phyloP scores from a whole-genome alignment of 371 early-diverging fungal species.

The Mucor racemosus region DNA sequence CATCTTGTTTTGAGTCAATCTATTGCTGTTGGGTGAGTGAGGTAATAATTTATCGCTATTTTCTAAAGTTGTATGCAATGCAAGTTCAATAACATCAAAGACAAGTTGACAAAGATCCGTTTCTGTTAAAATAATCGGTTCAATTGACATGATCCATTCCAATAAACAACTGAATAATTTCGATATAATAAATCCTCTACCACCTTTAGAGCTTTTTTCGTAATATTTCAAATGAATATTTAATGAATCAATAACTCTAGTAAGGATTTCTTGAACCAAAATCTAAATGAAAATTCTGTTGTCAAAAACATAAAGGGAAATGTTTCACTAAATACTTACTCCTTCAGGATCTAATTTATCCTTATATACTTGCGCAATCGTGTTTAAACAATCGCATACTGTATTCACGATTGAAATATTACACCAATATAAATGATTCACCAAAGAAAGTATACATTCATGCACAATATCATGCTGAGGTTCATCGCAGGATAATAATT shows the following conservation, averaged over 20 bases:
- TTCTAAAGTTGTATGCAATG: slow-evolving; percentile 44
- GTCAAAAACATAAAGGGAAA: not conserved
- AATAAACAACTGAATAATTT: slow-evolving; percentile 72
- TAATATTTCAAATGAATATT: slow-evolving; percentile 70
- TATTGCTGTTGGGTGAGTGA: slow-evolving; percentile 10
- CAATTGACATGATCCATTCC: slow-evolving; percentile 80
- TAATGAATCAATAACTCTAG: slow-evolving; percentile 70
- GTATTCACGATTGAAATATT: slow-evolving; percentile 66
- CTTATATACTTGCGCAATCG: slow-evolving; percentile 66
- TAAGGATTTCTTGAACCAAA: slow-evolving; percentile 67
- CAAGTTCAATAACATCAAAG: slow-evolving; percentile 76
- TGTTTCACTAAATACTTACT: slow-evolving; percentile 38
- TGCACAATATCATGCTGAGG: slow-evolving; percentile 53
- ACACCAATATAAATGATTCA: slow-evolving; percentile 73
- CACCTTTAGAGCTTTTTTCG: slow-evolving; percentile 43
- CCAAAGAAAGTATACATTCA: slow-evolving; percentile 64
- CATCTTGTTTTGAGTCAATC: slow-evolving; percentile 21
- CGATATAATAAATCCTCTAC: slow-evolving; percentile 63
- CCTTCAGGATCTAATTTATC: slow-evolving; percentile 61
- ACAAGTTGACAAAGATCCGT: slow-evolving; percentile 70
- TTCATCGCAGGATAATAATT: slow-evolving; percentile 44
- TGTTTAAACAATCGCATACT: slow-evolving; percentile 69
- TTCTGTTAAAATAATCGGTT: slow-evolving; percentile 62
- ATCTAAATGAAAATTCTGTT: slow-evolving; percentile 31
- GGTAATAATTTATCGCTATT: slow-evolving; percentile 18